A percentile compares a stretch with the other conserved stretches of the same genome.
phyloP scores from a whole-genome alignment of 257 asterid genomes.

The Solanum tacnaense region DNA sequence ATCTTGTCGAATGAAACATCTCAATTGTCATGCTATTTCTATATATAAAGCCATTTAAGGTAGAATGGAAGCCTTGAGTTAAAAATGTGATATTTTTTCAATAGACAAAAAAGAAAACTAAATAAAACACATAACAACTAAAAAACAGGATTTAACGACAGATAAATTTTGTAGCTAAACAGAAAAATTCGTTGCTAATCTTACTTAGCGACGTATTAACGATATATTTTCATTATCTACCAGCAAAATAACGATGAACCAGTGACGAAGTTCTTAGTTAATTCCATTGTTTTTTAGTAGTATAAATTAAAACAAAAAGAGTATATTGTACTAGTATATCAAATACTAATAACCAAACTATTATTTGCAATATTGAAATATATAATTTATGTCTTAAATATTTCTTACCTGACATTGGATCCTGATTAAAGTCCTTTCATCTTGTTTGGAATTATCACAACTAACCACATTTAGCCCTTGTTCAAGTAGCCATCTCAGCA shows the following conservation, averaged over 20 bases:
- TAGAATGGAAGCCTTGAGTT: neutral
- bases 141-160: neutral
- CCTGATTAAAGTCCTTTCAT: slow-evolving; percentile 7
- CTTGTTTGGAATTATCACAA: slow-evolving; percentile 9
- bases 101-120: neutral
- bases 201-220: no score
- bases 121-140: neutral
- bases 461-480: slow-evolving; percentile 10
- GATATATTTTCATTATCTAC: no score
- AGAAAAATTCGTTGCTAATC: neutral
- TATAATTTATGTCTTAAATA: neutral
- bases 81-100: neutral
- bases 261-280: no score
- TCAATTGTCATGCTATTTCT: neutral
- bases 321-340: neutral
- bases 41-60: neutral
- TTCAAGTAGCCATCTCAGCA: slow-evolving; percentile 9
- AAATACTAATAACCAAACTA: neutral
- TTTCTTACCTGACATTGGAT: slow-evolving; percentile 20
- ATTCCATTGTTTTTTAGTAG: no score
- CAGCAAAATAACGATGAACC: neutral
- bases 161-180: no score
- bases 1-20: neutral
- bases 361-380: neutral
- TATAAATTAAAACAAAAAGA: neutral